Evolutionary conservation across 2,329 filamentous ascomycete genomes (phyloP), one percentile per base, ranked within the genome.

Genomic region (Fusarium sp.): DNA sequence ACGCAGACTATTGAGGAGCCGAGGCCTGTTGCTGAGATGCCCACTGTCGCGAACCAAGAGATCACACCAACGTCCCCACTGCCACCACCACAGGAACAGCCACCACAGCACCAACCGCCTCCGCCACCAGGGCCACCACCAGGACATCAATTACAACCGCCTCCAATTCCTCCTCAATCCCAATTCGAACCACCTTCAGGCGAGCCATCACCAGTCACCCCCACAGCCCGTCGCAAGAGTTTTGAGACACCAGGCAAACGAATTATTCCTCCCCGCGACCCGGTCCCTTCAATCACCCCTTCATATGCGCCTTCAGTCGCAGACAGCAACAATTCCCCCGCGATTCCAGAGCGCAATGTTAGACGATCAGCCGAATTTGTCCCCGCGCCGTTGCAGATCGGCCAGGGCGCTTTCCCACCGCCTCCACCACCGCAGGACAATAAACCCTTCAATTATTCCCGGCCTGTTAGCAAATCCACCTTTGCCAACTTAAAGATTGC

Each of bases 171-270:
- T 10, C 5, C 38, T n/a, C 32, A 53, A 53, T 40, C 32, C 2
- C 50, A 43, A 15, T 27, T 15, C 15, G 53, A 22, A 30, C 51
- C 67, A 8, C 30, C 43, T 20, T 43, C 69, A 6, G 59, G 56
- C 5, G 55, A 60, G 24, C 59, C 60, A 11, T 34, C 57, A 1
- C 50, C 61, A n/a, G 34, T 43, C 6, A 60, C 60, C 3, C 59
- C 66, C 7, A 60, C 66, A 11, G 56, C 51, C 9, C 73, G 73
- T 44, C 71, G 73, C 52, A 64, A 63, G 40, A 75, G 73, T 8
- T 11, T 75, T 11, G 73, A 75, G 30, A 75, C 73, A 6, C 73
- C 73, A 43, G 73, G 73, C 2, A 64, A 63, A 44, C 67, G 73
- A 24, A 29, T 75, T 3, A 75, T 75, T 15, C 73, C 73, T 0